phyloP scores from a whole-genome alignment of 257 asterid species.

The Primulina huaijiensis region DNA sequence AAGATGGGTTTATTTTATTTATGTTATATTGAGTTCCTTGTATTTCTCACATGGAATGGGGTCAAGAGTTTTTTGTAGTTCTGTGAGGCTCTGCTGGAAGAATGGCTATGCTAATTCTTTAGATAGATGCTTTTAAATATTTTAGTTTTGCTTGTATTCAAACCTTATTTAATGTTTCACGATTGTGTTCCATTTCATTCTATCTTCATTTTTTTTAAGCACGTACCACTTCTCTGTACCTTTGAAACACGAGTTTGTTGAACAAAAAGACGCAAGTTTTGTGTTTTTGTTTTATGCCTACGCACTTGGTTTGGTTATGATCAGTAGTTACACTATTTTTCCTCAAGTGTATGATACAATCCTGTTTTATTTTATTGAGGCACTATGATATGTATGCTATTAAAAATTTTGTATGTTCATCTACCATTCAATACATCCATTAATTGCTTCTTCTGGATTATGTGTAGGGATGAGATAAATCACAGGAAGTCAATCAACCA shows the following conservation, averaged over 20 bases:
- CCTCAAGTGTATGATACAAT: too few relatives aligned
- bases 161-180: background rate
- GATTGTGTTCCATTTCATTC: too few relatives aligned
- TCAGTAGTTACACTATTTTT: too few relatives aligned
- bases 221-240: too few relatives aligned
- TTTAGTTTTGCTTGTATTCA: too few relatives aligned
- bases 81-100: background rate
- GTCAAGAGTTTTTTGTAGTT: background rate
- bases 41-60: background rate
- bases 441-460: slow-evolving; percentile 12
- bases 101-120: background rate
- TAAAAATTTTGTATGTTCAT: background rate
- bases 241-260: too few relatives aligned
- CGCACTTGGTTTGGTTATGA: too few relatives aligned
- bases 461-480: slow-evolving; percentile 43
- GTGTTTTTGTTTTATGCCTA: too few relatives aligned
- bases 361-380: background rate
- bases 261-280: too few relatives aligned
- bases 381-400: background rate
- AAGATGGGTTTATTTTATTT: background rate
- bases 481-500: slow-evolving; percentile 22
- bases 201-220: too few relatives aligned
- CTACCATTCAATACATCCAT: background rate
- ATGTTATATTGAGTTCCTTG: background rate
- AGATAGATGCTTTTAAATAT: background rate